Evolutionary conservation across 352 stramenopile genomes (phyloP).

Genomic region (Globisporangium rhizosaccharum): DNA sequence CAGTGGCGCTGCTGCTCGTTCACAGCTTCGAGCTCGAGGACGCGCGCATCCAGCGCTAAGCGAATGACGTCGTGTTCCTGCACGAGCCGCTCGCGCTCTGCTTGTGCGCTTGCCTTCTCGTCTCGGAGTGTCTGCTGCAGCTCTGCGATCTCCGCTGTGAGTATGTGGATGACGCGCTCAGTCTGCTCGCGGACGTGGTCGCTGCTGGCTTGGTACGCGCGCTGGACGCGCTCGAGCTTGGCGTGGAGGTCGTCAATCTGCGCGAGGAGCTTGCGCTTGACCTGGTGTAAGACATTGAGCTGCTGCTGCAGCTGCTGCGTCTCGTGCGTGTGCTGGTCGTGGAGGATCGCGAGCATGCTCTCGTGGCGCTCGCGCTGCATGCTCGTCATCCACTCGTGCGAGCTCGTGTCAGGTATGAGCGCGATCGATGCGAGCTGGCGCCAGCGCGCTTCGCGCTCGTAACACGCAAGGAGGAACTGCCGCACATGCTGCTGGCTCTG

Average conservation of each 20-base stretch:
- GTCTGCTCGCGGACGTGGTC: conserved; percentile 45
- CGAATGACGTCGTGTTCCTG: conserved; percentile 32
- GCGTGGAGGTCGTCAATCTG: conserved; percentile 27
- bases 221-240: conserved; percentile 29
- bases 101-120: conserved; percentile 24
- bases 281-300: conserved; percentile 40
- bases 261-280: conserved; percentile 29
- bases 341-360: conserved; percentile 31
- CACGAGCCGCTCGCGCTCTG: conserved; percentile 41
- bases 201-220: conserved; percentile 46
- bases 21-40: conserved; percentile 24
- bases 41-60: conserved; percentile 30
- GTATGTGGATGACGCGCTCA: conserved; percentile 29
- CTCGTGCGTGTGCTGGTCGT: conserved; percentile 43
- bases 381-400: conserved; percentile 65
- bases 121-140: conserved; percentile 22
- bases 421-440: conserved; percentile 32
- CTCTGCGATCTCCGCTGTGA: conserved; percentile 32
- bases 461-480: conserved; percentile 55
- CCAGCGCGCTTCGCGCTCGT: conserved; percentile 65
- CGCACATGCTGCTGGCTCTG: conserved; percentile 40
- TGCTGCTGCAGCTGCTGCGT: conserved; percentile 30
- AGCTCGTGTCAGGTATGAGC: conserved; percentile 52
- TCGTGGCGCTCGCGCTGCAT: conserved; percentile 55
- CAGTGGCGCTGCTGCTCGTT: conserved; percentile 56